phyloP scores from a whole-genome alignment of 306 rosid species.

The Luffa acutangula region DNA sequence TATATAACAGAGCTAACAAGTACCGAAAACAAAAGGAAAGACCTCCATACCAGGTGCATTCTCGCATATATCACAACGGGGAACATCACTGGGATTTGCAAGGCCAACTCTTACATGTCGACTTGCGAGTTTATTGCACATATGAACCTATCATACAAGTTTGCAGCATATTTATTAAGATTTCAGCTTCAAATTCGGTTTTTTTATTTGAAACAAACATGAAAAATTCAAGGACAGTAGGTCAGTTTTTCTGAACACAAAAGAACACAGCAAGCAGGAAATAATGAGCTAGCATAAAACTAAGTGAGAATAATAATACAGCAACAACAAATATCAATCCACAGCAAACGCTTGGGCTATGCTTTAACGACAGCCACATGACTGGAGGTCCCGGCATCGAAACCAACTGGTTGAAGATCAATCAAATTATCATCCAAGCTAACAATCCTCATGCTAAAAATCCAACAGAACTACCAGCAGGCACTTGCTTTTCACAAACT shows the following conservation, averaged over 20 bases:
- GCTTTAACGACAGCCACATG: background rate
- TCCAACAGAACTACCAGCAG: background rate
- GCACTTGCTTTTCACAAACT: background rate
- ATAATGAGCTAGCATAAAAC: background rate
- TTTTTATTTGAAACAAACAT: background rate
- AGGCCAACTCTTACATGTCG: constrained; percentile 63
- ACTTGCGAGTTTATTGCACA: constrained; percentile 71
- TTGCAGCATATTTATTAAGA: background rate
- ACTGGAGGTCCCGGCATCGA: background rate
- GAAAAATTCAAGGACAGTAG: background rate
- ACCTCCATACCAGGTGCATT: constrained; percentile 48
- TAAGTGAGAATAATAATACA: background rate
- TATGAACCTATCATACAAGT: constrained; percentile 36
- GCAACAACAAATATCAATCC: background rate
- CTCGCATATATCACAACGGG: constrained; percentile 67
- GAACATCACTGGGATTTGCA: constrained; percentile 53
- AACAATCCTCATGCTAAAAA: background rate
- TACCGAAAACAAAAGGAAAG: background rate
- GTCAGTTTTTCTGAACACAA: background rate
- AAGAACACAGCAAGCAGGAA: background rate
- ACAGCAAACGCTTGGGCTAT: background rate
- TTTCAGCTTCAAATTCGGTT: background rate
- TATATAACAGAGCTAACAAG: background rate
- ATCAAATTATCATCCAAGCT: background rate
- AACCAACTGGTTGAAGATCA: background rate